These are phyloP conservation scores for Quercus dentata DNA, from an alignment of 306 rosid genomes.

Conservation along the genomic window DNA sequence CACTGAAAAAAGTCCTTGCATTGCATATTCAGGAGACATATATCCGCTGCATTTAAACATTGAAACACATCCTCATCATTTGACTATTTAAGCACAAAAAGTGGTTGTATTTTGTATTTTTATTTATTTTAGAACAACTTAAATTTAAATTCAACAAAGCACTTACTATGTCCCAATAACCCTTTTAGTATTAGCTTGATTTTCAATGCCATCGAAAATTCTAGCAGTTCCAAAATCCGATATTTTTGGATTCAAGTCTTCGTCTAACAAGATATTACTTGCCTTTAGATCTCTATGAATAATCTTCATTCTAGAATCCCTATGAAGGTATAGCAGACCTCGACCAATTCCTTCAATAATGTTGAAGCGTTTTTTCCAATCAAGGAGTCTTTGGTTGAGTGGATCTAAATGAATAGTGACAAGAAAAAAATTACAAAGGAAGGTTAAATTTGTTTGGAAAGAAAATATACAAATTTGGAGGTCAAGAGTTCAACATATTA, in stretches of 20 bases:
- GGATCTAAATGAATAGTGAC: not conserved
- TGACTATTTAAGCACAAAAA: no score
- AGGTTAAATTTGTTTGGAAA: no score
- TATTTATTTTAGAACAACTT: no score
- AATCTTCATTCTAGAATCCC: conserved; percentile 20
- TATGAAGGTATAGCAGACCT: conserved; percentile 13
- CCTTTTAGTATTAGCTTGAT: no score
- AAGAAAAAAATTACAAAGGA: no score
- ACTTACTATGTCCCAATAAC: not conserved
- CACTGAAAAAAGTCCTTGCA: not conserved
- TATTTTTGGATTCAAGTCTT: conserved; percentile 13
- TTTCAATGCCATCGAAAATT: no score
- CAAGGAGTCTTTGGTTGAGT: not conserved
- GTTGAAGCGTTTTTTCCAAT: conserved; percentile 15
- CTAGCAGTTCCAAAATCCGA: conserved; percentile 7
- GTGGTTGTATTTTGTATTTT: no score
- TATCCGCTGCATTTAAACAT: not conserved
- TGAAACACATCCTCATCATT: no score
- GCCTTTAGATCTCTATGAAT: conserved; percentile 13
- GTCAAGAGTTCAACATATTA: no score
- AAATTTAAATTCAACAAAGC: not conserved
- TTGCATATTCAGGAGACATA: not conserved
- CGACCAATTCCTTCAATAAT: conserved; percentile 18
- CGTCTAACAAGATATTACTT: conserved; percentile 19
- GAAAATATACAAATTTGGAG: no score